Base-by-base conservation (phyloP, 1,139 yeast species). In the Nakaseomyces glabratus region DNA sequence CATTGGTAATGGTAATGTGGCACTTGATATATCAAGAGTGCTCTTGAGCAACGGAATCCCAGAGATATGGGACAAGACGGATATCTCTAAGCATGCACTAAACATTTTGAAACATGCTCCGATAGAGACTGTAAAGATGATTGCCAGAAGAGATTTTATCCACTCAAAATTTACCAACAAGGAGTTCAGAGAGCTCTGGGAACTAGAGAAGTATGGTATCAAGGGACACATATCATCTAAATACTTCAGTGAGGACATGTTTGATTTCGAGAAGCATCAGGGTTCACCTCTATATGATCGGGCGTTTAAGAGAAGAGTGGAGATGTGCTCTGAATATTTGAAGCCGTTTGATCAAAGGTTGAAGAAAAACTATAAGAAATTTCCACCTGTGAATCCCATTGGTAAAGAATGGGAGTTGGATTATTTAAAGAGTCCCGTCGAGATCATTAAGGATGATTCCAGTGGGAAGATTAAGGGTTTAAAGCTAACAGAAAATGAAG, bases 1-100 rank as follows among this genome's bases (percentile, higher is more conserved):
- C 29, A 70, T 90, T n/a, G 99, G 99, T 3, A 88, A 88, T 55
- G 99, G 99, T 28, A 90, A 90, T 52, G 99, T 90, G n/a, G 95
- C 98, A 0, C 61, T 90, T 40, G 99, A 90, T 55, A 76, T 90
- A 6, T 88, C 95, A 1, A 63, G 99, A 36, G 66, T 90, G 2
- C 62, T 90, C 24, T 59, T 88, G 38, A 75, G 78, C 9, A 73
- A 76, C 19, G 66, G 68, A 2, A 57, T 66, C 0, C 60, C 61
- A 4, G 72, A 76, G 41, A 35, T 50, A 2, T 78, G 85, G 84
- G 45, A 62, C 6, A 48, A 63, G 1, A 90, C 96, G 0, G 99
- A 90, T 59, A 81, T 90, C 18, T 64, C 84, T 0, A 58, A 63
- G 1, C 61, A 63, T 23, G 94, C 96, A 0, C 59, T 80, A 16